Percentiles rank a stretch among this genome's conserved stretches.
phyloP scores from a whole-genome alignment of 768 basidiomycete species.

The Pleurotus salmoneostramineus region DNA sequence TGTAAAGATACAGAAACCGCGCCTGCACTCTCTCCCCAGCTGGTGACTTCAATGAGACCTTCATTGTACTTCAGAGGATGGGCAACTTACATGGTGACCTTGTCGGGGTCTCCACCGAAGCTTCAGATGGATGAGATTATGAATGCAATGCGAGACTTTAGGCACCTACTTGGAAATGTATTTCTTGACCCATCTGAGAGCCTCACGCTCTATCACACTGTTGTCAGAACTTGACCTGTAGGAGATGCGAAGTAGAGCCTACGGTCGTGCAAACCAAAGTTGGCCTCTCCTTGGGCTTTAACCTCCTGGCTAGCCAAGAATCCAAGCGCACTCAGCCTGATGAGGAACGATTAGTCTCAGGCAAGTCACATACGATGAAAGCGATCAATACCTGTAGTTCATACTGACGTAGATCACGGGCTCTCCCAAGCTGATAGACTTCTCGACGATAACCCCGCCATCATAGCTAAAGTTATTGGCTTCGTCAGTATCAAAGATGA shows the following conservation, averaged over 20 bases:
- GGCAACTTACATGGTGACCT: conserved; percentile 42
- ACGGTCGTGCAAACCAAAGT: conserved; percentile 61
- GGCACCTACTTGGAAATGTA: conserved; percentile 37
- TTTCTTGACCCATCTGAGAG: conserved; percentile 58
- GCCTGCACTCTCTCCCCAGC: conserved; percentile 53
- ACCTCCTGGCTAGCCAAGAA: conserved; percentile 43
- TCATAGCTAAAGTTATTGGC: conserved; percentile 28
- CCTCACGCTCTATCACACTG: conserved; percentile 14
- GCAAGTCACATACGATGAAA: background rate
- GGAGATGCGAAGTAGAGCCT: conserved; percentile 12
- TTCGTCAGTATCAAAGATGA: background rate
- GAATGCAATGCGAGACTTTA: background rate
- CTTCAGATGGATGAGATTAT: background rate
- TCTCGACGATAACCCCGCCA: conserved; percentile 35
- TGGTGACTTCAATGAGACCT: conserved; percentile 9
- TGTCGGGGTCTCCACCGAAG: conserved; percentile 57
- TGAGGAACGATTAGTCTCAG: conserved; percentile 7
- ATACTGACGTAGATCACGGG: conserved; percentile 50
- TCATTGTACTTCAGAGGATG: background rate
- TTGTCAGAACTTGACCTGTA: background rate
- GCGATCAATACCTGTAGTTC: conserved; percentile 38
- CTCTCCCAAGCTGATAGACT: conserved; percentile 36
- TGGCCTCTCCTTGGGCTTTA: conserved; percentile 40
- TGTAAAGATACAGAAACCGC: conserved; percentile 50
- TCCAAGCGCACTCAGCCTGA: conserved; percentile 27